Evolutionary conservation across 768 basidiomycete species (phyloP), one percentile per base, ranked within the genome.

Genomic region (Pulveroboletus frians): DNA sequence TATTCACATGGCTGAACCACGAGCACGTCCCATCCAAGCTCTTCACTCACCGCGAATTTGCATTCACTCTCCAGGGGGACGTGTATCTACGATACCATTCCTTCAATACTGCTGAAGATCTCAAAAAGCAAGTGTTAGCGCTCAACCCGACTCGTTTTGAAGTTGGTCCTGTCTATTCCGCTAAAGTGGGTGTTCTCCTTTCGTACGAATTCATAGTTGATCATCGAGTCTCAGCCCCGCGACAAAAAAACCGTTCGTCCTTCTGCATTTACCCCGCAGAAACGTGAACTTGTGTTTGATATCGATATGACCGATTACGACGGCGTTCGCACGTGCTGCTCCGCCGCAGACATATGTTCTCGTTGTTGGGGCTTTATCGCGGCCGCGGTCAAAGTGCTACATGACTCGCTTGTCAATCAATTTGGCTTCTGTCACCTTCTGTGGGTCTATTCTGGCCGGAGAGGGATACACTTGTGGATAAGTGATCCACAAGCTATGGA

Each of bases 251-350:
- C 88, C 0, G 74, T 91, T 14, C 81, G 81, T 10, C 72, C 84
- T n/a, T 69, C 72, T 2, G 76, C 76, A 1, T 84, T 97, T 56
- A 73, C 76, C 38, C 92, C 96, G 0, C 65, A 80, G 30, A 79
- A 81, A 54, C 85, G 96, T 50, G 96, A 98, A 66, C 84, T 99
- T 37, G 95, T 98, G 1, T 96, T 99, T 65, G 96, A 99, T 81
- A 97, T 99, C 65, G 96, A 99, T 70, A 97, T 99, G 96, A 95
- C 96, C 14, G 96, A 99, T 70, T 99, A 98, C 70, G 95, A 99
- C 65, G 75, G 84, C 39, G 80, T 98, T 60, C 84, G 96, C 41
- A 97, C 93, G 1, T 99, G 96, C 69, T 98, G 96, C 71, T 83
- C 84, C 11, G 88, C 81, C 41, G 90, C 92, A 39, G 84, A 79